These are phyloP conservation scores for Clohesyomyces aquaticus DNA, from an alignment of 495 filamentous ascomycete genomes.

Conservation along the genomic window DNA sequence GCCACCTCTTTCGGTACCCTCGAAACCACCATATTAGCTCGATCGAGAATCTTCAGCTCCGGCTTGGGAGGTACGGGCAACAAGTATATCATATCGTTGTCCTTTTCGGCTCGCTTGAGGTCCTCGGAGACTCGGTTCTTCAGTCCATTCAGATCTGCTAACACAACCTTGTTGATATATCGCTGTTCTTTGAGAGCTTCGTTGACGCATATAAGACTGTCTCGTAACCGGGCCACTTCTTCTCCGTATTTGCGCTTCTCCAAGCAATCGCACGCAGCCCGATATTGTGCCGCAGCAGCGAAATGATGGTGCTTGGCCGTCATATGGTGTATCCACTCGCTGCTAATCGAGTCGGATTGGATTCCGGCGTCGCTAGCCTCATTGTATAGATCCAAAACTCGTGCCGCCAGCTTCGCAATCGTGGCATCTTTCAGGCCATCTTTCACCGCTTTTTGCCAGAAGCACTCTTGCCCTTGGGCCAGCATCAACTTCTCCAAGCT, in stretches of 20 bases:
- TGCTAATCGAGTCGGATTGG: slow-evolving; percentile 85
- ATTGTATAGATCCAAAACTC: slow-evolving; percentile 90
- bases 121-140: slow-evolving; percentile 84
- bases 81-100: slow-evolving; percentile 94
- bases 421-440: slow-evolving; percentile 88
- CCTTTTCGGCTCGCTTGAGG: slow-evolving; percentile 89
- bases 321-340: slow-evolving; percentile 98
- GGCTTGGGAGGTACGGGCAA: slow-evolving; percentile 84
- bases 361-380: slow-evolving; percentile 82
- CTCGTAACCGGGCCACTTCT: slow-evolving; percentile 84
- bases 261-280: slow-evolving; percentile 88
- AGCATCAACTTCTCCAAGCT: slow-evolving; percentile 82
- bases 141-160: slow-evolving; percentile 80
- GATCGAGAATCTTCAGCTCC: slow-evolving; percentile 80
- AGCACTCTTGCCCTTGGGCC: slow-evolving; percentile 94
- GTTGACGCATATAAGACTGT: slow-evolving; percentile 79
- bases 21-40: slow-evolving; percentile 84
- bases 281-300: slow-evolving; percentile 91
- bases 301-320: slow-evolving; percentile 97
- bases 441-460: slow-evolving; percentile 97
- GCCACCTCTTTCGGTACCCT: slow-evolving; percentile 82
- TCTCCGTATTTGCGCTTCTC: slow-evolving; percentile 96
- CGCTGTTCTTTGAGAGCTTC: slow-evolving; percentile 84
- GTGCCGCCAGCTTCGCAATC: slow-evolving; percentile 87
- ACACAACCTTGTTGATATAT: slow-evolving; percentile 82